Evolutionary conservation across 441 rosid species (phyloP), one percentile per base, ranked within the genome.

Genomic region (Syzygium syzygioides): DNA sequence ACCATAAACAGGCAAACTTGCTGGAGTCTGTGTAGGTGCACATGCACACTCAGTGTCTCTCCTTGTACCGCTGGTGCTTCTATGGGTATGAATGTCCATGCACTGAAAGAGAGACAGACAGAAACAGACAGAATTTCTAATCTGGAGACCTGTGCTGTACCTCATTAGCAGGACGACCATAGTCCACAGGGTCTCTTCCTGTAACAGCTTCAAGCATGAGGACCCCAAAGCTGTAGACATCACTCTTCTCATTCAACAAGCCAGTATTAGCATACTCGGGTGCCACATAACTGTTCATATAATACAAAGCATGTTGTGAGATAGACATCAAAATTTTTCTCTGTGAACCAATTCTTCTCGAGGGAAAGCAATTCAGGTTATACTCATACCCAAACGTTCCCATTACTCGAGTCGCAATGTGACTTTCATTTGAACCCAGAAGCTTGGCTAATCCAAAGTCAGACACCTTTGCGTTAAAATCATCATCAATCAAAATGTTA

Each of bases 331-430:
- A 32, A 14, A 41, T 5, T 30, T 52, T 48, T 26, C 62, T 56
- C 71, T 34, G 28, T 87, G 45, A 25, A 50, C 55, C 3, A 11
- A 54, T 87, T 53, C 11, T 26, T 79, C 45, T 28, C 52, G 4
- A 4, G n/a, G 37, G 55, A 48, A 59, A 64, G 55, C 55, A 32
- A 26, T 28, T 79, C 52, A 11, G 52, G 62, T 28, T 25, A 56
- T 30, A 87, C 55, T 28, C 71, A 26, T 87, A 87, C 89, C 89
- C 89, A 57, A 87, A 87, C 34, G 89, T 87, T 26, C 89, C 89
- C 89, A 87, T 87, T 13, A 87, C 89, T 87, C 89, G 89, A 87
- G 89, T 87, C n/a, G 89, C 85, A 85, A 87, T 57, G 85, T 87
- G 89, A 57, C 89, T 87, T 50, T 87, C 89, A 41, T 85, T 85